phyloP scores from a whole-genome alignment of 2,329 filamentous ascomycete species.

The Zymoseptoria passerinii region DNA sequence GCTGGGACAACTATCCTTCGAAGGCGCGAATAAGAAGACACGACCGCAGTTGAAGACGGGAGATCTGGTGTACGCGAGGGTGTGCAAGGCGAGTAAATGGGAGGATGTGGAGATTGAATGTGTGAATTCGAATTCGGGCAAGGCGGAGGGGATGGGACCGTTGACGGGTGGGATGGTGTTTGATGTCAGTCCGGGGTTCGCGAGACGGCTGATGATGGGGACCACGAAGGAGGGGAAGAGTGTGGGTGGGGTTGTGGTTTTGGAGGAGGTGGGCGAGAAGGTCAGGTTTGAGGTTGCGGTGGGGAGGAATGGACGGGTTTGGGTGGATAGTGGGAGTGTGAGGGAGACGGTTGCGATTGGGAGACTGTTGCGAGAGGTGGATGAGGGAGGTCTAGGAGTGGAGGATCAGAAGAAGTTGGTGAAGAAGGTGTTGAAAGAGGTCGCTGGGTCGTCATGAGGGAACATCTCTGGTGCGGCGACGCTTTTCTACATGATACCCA shows the following conservation, averaged over 20 bases:
- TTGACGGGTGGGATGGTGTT: conserved; percentile 82
- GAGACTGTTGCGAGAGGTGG: conserved; percentile 67
- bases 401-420: conserved; percentile 65
- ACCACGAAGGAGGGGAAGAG: conserved; percentile 42
- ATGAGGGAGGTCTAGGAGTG: conserved; percentile 55
- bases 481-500: not conserved
- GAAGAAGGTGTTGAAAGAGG: conserved; percentile 55
- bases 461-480: not conserved
- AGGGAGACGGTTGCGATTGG: conserved; percentile 71
- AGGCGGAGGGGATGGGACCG: conserved; percentile 77
- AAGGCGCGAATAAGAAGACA: conserved; percentile 85
- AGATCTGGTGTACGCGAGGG: conserved; percentile 80
- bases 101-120: conserved; percentile 89
- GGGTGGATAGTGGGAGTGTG: conserved; percentile 73
- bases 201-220: conserved; percentile 61
- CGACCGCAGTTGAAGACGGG: conserved; percentile 67
- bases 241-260: conserved; percentile 56
- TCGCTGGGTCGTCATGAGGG: not conserved
- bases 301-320: conserved; percentile 83
- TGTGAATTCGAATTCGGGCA: conserved; percentile 76
- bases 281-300: conserved; percentile 89
- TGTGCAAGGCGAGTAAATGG: conserved; percentile 67
- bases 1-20: conserved; percentile 84
- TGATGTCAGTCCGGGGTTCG: conserved; percentile 68
- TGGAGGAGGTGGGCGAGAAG: conserved; percentile 75